A percentile compares a stretch with the other conserved stretches of the same genome.
phyloP scores from a whole-genome alignment of 768 basidiomycete species.

The Leccinum variicolor region DNA sequence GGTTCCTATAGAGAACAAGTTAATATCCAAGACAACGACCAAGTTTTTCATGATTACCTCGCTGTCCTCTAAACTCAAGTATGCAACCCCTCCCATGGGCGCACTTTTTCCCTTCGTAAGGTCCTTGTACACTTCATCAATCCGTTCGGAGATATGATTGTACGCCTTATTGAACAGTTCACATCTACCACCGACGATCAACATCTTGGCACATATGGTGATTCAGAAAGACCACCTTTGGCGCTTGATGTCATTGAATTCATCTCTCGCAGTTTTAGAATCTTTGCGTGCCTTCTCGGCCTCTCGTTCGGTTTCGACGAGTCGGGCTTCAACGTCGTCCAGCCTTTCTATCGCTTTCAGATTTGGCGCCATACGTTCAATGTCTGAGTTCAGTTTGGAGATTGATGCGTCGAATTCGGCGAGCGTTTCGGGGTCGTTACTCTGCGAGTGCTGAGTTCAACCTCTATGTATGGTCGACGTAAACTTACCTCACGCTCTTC shows the following conservation, averaged over 20 bases:
- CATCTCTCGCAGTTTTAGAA: constrained; percentile 85
- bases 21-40: constrained; percentile 1
- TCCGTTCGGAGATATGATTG: constrained; percentile 91
- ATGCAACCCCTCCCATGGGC: constrained; percentile 95
- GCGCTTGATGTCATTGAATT: constrained; percentile 85
- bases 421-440: constrained; percentile 59
- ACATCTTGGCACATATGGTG: not conserved
- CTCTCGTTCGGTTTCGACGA: constrained; percentile 87
- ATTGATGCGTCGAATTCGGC: constrained; percentile 74
- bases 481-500: constrained; percentile 64
- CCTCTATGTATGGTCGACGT: not conserved
- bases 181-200: constrained; percentile 35
- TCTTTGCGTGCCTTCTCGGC: constrained; percentile 90
- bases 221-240: constrained; percentile 50
- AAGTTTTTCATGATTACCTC: constrained; percentile 59
- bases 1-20: constrained; percentile 55
- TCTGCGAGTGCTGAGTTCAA: constrained; percentile 33
- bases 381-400: constrained; percentile 67
- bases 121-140: constrained; percentile 96
- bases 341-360: constrained; percentile 93
- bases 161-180: constrained; percentile 96
- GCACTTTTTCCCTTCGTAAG: constrained; percentile 93
- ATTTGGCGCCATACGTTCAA: constrained; percentile 93
- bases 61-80: constrained; percentile 91
- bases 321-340: constrained; percentile 80